These are phyloP conservation scores for Lodderomyces pseudojiufengensis DNA, from an alignment of 1,139 yeast species.

Conservation along the genomic window DNA sequence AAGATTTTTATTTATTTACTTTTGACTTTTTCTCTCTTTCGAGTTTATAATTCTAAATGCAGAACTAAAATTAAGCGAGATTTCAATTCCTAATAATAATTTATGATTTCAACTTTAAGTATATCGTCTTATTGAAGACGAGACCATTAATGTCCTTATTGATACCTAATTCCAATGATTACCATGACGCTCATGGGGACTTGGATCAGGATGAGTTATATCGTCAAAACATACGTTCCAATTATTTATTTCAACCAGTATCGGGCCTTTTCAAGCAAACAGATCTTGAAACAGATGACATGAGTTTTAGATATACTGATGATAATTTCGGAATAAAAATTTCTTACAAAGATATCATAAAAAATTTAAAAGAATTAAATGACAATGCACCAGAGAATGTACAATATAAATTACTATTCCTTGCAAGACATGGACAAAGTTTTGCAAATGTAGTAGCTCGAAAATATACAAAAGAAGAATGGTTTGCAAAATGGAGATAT, in stretches of 20 bases:
- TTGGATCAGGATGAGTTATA: constrained; percentile 29
- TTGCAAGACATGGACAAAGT: constrained; percentile 81
- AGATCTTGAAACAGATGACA: constrained; percentile 42
- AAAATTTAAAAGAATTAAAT: constrained; percentile 36
- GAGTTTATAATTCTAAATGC: no score
- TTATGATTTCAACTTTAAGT: no score
- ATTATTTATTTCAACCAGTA: constrained; percentile 32
- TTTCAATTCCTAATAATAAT: no score
- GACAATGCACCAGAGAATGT: constrained; percentile 25
- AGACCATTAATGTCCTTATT: constrained; percentile 4
- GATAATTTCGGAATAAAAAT: constrained; percentile 46
- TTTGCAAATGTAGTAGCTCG: constrained; percentile 62
- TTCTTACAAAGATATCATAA: constrained; percentile 45
- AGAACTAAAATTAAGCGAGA: no score
- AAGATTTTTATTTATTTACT: no score
- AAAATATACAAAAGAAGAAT: constrained; percentile 52
- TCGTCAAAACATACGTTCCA: constrained; percentile 10
- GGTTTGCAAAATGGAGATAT: constrained; percentile 61
- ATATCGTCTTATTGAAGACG: no score
- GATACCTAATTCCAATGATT: constrained; percentile 29
- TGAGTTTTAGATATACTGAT: constrained; percentile 41
- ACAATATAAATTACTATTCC: constrained; percentile 51
- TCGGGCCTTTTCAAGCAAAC: constrained; percentile 53
- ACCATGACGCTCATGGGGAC: constrained; percentile 34
- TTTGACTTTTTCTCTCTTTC: no score